phyloP scores from a whole-genome alignment of 176 grass and related monocot species.

The Triticum dicoccoides region DNA sequence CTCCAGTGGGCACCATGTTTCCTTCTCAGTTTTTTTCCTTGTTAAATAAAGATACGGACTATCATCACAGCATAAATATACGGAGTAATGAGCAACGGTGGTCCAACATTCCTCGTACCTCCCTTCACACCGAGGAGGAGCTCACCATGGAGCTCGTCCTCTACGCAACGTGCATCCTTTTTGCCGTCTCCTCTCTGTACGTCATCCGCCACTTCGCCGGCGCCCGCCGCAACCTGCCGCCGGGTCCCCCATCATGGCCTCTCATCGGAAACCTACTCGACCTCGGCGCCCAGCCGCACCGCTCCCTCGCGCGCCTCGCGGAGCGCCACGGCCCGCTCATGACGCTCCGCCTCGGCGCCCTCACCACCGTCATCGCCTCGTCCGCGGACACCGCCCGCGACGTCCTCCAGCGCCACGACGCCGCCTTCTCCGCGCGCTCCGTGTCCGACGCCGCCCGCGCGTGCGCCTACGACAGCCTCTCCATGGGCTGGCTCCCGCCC shows the following conservation, averaged over 20 bases:
- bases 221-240: background rate
- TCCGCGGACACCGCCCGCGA: background rate
- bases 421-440: background rate
- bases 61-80: no score
- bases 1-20: no score
- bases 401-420: conserved; percentile 35
- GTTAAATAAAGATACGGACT: no score
- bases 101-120: no score
- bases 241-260: background rate
- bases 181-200: background rate
- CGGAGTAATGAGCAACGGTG: no score
- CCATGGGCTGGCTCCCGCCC: background rate
- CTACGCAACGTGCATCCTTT: background rate
- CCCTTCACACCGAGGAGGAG: no score
- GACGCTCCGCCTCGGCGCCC: conserved; percentile 5
- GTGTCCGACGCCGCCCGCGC: conserved; percentile 14
- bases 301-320: background rate
- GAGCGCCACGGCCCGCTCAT: background rate
- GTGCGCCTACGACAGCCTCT: background rate
- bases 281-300: background rate
- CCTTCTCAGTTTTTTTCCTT: no score
- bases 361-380: conserved; percentile 15
- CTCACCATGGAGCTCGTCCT: background rate
- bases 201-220: background rate
- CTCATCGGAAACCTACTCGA: conserved; percentile 10